Conservation (phyloP, 768 basidiomycete species). For the Boletus speciosus region DNA sequence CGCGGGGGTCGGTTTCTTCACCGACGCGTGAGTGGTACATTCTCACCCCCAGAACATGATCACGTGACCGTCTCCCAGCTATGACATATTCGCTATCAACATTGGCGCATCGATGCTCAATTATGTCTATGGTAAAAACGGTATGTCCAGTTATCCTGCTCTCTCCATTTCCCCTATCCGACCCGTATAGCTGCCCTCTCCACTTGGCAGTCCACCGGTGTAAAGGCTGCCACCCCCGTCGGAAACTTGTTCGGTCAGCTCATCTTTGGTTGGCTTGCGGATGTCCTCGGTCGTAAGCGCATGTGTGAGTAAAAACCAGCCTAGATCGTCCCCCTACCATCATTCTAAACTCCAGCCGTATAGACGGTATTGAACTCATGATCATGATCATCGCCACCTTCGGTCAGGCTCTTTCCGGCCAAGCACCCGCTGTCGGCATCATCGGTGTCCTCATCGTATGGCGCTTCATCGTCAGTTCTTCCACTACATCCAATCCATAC, state of each 20-base stretch:
- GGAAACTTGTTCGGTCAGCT: constrained; percentile 76
- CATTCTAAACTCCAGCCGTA: neutral
- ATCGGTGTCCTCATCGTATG: constrained; percentile 78
- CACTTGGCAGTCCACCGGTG: constrained; percentile 65
- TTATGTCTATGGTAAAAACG: constrained; percentile 60
- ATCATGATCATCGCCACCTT: constrained; percentile 81
- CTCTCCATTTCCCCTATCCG: neutral
- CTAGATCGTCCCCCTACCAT: neutral
- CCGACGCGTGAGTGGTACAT: constrained; percentile 59
- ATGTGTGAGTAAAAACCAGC: constrained; percentile 57
- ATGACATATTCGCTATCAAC: constrained; percentile 89
- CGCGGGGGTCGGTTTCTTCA: constrained; percentile 87
- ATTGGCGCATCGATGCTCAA: constrained; percentile 82
- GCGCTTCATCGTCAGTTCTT: constrained; percentile 62
- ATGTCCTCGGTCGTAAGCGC: constrained; percentile 69
- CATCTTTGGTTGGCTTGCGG: constrained; percentile 78
- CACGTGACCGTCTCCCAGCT: constrained; percentile 28
- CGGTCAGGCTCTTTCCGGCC: constrained; percentile 72
- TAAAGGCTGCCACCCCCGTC: constrained; percentile 75
- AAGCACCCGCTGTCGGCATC: constrained; percentile 62
- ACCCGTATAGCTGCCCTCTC: constrained; percentile 28
- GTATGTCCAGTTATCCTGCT: neutral
- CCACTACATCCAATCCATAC: neutral
- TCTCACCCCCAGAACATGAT: neutral
- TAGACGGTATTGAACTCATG: constrained; percentile 58